Evolutionary conservation across 2,329 filamentous ascomycete genomes (phyloP), one percentile per base, ranked within the genome.

Genomic region (Beauveria rudraprayagi): DNA sequence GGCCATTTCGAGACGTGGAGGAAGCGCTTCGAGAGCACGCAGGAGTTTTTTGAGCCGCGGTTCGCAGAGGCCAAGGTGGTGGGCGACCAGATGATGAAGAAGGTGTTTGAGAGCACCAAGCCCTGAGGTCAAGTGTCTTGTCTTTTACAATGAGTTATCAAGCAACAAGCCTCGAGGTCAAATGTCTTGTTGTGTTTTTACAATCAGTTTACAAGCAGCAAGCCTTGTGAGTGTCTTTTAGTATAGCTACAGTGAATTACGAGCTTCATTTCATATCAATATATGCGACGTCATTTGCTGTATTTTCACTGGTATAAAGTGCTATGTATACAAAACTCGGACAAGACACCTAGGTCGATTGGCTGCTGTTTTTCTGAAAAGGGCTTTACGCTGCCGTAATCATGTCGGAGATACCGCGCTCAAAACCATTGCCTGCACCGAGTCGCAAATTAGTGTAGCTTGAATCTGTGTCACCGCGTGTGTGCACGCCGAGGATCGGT

Each of bases 81-180:
- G 43, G 94, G 94, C 3, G 96, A 97, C 71, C 89, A 92, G 72
- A 99, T 99, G 94, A 95, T 99, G 75, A 92, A 88, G 79, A 94
- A 91, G 50, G 94, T 99, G 68, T 76, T 97, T 67, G 90, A 93
- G 76, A 93, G 91, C 73, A 89, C 88, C 52, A 58, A 51, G 46
- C 34, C 56, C 3, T 58, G n/a, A 46, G 22, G 4, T 9, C 24
- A 30, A 37, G 11, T 10, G 16, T 4, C 16, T 7, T 41, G 41
- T 7, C 10, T 19, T 41, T 11, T 53, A 14, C n/a, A 28, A 44
- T 19, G 7, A 54, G 40, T 34, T 22, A 28, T 2, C 1, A 10
- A 37, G 11, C 34, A 37, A 11, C 34, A 37, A 37, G 34, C 11
- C 34, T 37, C 51, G n/a, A 46, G 22, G 4, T 9, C 24, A 30